Percentiles rank a stretch among this genome's conserved stretches.
Conservation (phyloP, 1,284 basidiomycete genomes). For the Exobasidium cylindrosporum region DNA sequence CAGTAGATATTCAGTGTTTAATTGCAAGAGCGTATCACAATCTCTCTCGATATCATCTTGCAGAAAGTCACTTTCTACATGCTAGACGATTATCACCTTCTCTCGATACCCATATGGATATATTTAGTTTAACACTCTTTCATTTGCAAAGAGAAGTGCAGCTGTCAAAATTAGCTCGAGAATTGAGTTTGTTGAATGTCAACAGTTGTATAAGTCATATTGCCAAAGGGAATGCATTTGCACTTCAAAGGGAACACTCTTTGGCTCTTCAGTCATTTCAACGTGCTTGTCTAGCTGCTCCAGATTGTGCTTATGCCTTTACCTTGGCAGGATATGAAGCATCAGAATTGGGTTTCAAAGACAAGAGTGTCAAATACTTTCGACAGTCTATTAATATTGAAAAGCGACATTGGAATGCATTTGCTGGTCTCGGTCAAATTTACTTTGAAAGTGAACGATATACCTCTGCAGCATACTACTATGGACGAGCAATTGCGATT, state of each 20-base stretch:
- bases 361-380: constrained; percentile 46
- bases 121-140: constrained; percentile 51
- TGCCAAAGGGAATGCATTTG: constrained; percentile 50
- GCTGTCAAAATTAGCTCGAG: constrained; percentile 46
- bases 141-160: constrained; percentile 52
- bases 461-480: constrained; percentile 39
- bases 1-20: constrained; percentile 31
- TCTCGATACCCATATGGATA: constrained; percentile 44
- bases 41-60: constrained; percentile 37
- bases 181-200: constrained; percentile 35
- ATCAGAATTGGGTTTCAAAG: constrained; percentile 41
- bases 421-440: constrained; percentile 46
- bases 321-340: constrained; percentile 53
- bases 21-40: constrained; percentile 45
- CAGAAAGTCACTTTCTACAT: constrained; percentile 38
- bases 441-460: constrained; percentile 37
- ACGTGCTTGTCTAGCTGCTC: constrained; percentile 40
- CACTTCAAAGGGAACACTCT: constrained; percentile 48
- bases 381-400: constrained; percentile 45
- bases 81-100: constrained; percentile 34
- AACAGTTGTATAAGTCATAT: constrained; percentile 40
- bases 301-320: constrained; percentile 50
- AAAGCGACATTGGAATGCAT: constrained; percentile 51
- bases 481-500: constrained; percentile 38
- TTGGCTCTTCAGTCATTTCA: constrained; percentile 48